Evolutionary conservation across 768 basidiomycete genomes (phyloP), one percentile per base, ranked within the genome.

Genomic region (Psilocybe azurescens): DNA sequence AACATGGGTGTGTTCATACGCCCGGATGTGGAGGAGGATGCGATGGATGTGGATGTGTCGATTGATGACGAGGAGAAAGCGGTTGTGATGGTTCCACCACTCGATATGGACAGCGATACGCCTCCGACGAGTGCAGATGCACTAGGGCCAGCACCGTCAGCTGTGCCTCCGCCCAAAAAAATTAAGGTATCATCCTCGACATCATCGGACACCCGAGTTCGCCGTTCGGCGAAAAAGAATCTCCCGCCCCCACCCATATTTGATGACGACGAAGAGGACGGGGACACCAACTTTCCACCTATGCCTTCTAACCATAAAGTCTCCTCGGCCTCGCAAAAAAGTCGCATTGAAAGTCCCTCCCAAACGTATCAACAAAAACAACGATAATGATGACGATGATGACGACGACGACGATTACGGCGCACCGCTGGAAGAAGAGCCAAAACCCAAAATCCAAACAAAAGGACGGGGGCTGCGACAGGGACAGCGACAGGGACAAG

Each of bases 11-110:
- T 88, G 29, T 86, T 82, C 62, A 78, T 88, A 39, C 80, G 86
- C 13, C 75, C 78, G 30, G 88, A 89, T 65, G 69, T 81, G 2
- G 85, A 81, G 30, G 88, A 89, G 60, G 87, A 89, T 69, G 87
- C 81, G 58, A 79, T 75, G 51, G 84, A 87, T 44, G 86, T 89
- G 10, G 87, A 90, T 63, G 79, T 89, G 33, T 79, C 76, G 5
- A 62, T 75, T 28, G 79, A 76, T 38, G 78, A 73, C 49, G 68
- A 74, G 52, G 63, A 60, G 13, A 47, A 60, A 29, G 46, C 24
- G 38, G 9, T 24, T 18, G 5, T 32, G n/a, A 36, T 6, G 24
- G 16, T 50, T 41, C 56, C 58, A 2, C 51, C 24, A 14, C 28
- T 14, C 33, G 56, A 62, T 16, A 32, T 63, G 44, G 53, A 58